Conservation (phyloP, 306 rosid species). For the Trifolium repens region DNA sequence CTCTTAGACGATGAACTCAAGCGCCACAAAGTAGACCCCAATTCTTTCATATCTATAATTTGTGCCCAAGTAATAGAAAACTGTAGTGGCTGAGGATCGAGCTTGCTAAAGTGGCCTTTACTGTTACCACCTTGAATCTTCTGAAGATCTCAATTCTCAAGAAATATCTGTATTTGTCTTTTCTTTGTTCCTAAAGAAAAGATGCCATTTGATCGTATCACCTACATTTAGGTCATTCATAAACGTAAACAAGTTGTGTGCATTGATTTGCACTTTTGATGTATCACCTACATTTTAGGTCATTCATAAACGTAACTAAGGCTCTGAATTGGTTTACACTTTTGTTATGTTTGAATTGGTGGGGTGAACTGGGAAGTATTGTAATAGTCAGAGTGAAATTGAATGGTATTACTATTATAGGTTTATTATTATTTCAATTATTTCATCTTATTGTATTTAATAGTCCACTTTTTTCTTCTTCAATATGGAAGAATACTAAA, state of each 20-base stretch:
- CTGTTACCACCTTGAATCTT: neutral
- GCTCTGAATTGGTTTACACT: neutral
- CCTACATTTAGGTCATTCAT: neutral
- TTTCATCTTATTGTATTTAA: neutral
- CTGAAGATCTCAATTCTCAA: neutral
- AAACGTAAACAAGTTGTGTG: neutral
- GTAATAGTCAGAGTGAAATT: neutral
- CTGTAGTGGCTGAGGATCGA: neutral
- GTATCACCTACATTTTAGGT: neutral
- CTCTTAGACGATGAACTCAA: neutral
- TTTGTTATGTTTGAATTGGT: neutral
- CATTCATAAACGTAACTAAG: neutral
- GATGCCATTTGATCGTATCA: neutral
- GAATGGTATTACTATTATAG: neutral
- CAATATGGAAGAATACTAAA: neutral
- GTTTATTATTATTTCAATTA: neutral
- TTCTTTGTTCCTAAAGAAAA: neutral
- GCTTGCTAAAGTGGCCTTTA: neutral
- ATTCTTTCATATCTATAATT: neutral
- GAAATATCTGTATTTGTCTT: neutral
- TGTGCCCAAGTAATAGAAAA: neutral
- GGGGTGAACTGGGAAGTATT: neutral
- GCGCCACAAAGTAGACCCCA: neutral
- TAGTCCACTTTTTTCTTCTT: neutral
- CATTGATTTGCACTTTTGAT: neutral